These are phyloP conservation scores for Suillus sp. DNA, from an alignment of 768 basidiomycete genomes.

Conservation along the genomic window DNA sequence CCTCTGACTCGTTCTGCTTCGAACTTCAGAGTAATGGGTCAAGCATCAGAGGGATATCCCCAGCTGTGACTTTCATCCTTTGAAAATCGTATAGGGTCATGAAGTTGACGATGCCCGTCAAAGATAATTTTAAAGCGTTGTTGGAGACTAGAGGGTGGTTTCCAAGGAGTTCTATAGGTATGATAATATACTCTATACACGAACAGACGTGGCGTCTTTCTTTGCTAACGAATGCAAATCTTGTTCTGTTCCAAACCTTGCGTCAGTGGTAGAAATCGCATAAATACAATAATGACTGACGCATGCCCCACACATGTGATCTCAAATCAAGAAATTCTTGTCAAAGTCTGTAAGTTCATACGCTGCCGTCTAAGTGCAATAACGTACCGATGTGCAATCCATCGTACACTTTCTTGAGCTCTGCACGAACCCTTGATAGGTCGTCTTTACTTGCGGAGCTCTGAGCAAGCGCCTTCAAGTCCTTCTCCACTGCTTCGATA, in stretches of 20 bases:
- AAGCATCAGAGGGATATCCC: not conserved
- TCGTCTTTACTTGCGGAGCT: conserved; percentile 79
- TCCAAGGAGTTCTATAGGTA: conserved; percentile 7
- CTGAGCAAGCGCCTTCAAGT: conserved; percentile 73
- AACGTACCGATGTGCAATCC: conserved; percentile 75
- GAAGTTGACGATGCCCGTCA: too few species aligned
- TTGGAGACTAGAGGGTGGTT: not conserved
- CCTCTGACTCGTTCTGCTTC: conserved; percentile 39
- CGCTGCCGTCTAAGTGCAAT: not conserved
- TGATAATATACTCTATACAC: conserved; percentile 41
- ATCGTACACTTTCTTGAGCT: conserved; percentile 87
- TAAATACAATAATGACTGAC: conserved; percentile 47
- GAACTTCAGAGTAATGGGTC: conserved; percentile 40
- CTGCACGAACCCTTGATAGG: conserved; percentile 68
- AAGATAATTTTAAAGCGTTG: not conserved
- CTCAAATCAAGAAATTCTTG: conserved; percentile 81
- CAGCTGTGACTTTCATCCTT: too few species aligned
- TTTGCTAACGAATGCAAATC: conserved; percentile 75
- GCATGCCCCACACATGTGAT: conserved; percentile 85
- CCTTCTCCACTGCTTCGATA: conserved; percentile 89
- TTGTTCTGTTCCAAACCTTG: conserved; percentile 55
- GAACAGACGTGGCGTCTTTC: conserved; percentile 63
- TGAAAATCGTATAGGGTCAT: not conserved
- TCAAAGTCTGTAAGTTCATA: not conserved
- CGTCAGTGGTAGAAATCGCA: not conserved